Conservation (phyloP, 176 grass and related monocot species). For the Sorghum bicolor region Sorghum_bicolor_NCBIv3 NC_012879.2:12319501-12320000, state of each 20-base stretch:
- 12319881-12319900: conserved; percentile 28
- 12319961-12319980: background rate
- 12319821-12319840: background rate
- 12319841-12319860: background rate
- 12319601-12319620: conserved; percentile 37
- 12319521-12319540: background rate
- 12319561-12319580: background rate
- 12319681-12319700: conserved; percentile 37
- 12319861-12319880: background rate
- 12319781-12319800: background rate
- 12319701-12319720: conserved; percentile 73
- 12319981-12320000: background rate
- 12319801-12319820: conserved; percentile 4
- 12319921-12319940: conserved; percentile 36
- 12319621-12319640: conserved; percentile 78
- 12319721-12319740: conserved; percentile 42
- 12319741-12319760: background rate
- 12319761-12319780: background rate
- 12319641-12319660: conserved; percentile 12
- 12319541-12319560: background rate
- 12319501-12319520: no score
- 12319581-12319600: background rate
- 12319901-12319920: conserved; percentile 66
- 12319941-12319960: conserved; percentile 22
- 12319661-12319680: no score